Base-by-base conservation (phyloP, 2,329 filamentous ascomycete species). In the Elsinoe australis region DNA sequence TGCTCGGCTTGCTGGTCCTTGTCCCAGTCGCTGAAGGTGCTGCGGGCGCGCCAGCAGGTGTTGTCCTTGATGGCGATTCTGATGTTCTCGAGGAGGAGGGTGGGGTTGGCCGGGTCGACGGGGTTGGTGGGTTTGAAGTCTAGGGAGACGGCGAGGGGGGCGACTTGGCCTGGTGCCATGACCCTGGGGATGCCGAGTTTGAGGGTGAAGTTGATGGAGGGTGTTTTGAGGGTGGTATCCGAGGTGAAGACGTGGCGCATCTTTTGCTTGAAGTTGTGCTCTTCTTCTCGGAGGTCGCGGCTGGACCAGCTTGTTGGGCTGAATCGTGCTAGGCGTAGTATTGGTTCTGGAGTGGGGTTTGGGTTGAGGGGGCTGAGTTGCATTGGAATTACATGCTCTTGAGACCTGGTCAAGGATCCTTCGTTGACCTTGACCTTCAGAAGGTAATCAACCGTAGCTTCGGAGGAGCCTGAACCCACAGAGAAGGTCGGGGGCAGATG, bases 221-320 rank as follows among this genome's bases (percentile, higher is more conserved):
- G 45, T 3, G 45, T 48, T 33, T 36, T 38, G n/a, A 48, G 34
- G 12, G 21, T 15, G 1, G 45, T 32, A 29, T 48, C 45, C 2
- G 45, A 48, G 19, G 45, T 39, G 45, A 48, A 48, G 22, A 36
- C 45, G 33, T 48, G 45, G 10, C 24, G 24, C 24, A 48, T 36
- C 33, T 48, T 48, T 21, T 48, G 45, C 14, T 48, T 48, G 19
- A 39, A 31, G 19, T 19, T 34, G 21, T 48, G 45, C 22, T 32
- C 24, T 2, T 24, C 34, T 2, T 17, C 17, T 15, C 45, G 32
- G 5, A 48, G 45, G 1, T 39, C 34, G 21, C 33, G 32, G 15
- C 18, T 26, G 17, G 32, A 39, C 32, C 32, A 36, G 12, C 19
- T 17, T 6, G 19, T 17, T 12, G 19, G 9, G 5, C 10, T n/a